Evolutionary conservation across 108 stramenopile species (phyloP).

Genomic region (Cylindrotheca closterium): DNA sequence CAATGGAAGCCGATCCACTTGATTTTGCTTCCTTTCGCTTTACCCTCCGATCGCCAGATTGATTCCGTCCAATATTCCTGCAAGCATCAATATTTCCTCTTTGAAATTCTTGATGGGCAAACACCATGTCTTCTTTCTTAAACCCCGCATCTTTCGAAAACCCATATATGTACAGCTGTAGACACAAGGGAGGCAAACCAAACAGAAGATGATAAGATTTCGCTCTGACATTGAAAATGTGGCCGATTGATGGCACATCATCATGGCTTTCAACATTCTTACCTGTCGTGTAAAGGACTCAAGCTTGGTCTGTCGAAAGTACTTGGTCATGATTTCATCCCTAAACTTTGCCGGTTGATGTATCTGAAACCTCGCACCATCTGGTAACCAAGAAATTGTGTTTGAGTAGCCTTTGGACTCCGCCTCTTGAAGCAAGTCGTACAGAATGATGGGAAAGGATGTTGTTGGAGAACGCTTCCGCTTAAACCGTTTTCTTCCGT

Average conservation of each 20-base stretch:
- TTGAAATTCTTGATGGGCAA: conserved; percentile 2
- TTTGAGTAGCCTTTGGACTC: conserved; percentile 40
- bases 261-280: not conserved
- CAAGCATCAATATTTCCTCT: not conserved
- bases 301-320: conserved; percentile 52
- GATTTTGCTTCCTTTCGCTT: not conserved
- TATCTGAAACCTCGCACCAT: conserved; percentile 55
- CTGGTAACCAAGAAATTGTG: conserved; percentile 63
- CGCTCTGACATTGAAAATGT: not conserved
- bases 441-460: conserved; percentile 34
- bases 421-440: conserved; percentile 51
- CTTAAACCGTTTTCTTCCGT: not conserved
- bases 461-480: not conserved
- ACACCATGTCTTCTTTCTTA: not conserved
- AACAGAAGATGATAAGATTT: not conserved
- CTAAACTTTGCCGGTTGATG: conserved; percentile 50
- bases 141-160: not conserved
- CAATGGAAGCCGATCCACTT: not conserved
- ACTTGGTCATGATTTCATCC: conserved; percentile 40
- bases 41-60: conserved; percentile 1
- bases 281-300: conserved; percentile 64
- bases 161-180: conserved; percentile 7
- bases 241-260: not conserved
- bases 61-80: not conserved
- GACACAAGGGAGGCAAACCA: not conserved